Conservation (phyloP, 2,329 filamentous ascomycete species). For the Lachnellula suecica region DNA sequence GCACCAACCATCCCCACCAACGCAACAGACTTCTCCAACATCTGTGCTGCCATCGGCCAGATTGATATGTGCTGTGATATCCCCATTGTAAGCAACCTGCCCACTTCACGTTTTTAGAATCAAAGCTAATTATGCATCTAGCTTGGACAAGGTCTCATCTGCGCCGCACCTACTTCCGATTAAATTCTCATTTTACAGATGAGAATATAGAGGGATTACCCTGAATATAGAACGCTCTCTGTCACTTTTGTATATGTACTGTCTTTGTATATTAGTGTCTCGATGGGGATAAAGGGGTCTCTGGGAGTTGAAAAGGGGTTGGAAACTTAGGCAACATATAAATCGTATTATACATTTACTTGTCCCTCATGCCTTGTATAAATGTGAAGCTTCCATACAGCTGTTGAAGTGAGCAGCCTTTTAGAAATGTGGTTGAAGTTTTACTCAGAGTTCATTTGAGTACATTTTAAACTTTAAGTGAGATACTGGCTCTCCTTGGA, state of each 20-base stretch:
- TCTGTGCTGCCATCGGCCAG: conserved; percentile 29
- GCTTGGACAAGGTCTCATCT: conserved; percentile 4
- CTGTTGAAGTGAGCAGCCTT: too few relatives aligned
- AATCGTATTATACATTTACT: too few relatives aligned
- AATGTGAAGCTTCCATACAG: too few relatives aligned
- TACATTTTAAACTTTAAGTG: too few relatives aligned
- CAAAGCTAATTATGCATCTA: neutral
- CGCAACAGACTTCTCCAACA: conserved; percentile 38
- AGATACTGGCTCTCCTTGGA: too few relatives aligned
- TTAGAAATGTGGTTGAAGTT: too few relatives aligned
- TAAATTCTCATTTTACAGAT: neutral
- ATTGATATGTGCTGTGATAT: conserved; percentile 54
- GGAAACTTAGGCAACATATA: neutral
- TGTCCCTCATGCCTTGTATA: too few relatives aligned
- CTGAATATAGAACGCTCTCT: neutral
- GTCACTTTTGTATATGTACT: neutral
- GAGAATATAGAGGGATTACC: neutral
- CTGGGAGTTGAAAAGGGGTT: neutral
- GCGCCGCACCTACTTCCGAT: neutral
- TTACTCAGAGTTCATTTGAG: too few relatives aligned
- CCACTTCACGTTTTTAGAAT: neutral
- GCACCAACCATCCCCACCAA: conserved; percentile 39
- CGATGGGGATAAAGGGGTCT: neutral
- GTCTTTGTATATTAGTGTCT: neutral
- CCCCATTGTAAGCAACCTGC: conserved; percentile 40